Base-by-base conservation (phyloP, 345 rosid genomes). In the Gossypium turneri region DNA sequence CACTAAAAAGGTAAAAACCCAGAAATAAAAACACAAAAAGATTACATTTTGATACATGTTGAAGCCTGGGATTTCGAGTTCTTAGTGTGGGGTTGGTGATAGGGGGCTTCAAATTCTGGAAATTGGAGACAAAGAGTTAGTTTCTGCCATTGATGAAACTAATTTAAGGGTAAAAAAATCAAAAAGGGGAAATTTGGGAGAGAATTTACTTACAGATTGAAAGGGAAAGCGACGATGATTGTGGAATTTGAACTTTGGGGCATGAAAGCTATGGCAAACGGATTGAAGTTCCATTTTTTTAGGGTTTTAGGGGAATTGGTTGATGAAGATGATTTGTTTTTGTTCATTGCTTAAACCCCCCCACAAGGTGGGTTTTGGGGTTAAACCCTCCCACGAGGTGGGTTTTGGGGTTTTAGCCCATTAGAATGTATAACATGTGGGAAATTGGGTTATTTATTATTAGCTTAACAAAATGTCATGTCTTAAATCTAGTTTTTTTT, bases 231-330 rank as follows among this genome's bases (percentile, higher is more conserved):
- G 71, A 41, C 74, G 27, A 47, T 56, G 76, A 74, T 52, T 73
- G 51, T 82, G 68, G 3, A 81, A 66, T 48, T 72, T 63, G 72
- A 82, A 73, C 66, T 83, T 83, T 3, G 86, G 87, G 5, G 83
- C 63, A 12, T 81, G 73, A 70, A 82, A 50, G 17, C 93, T 88
- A 7, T 79, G 72, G 77, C 88, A 87, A 77, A 86, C 81, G 12
- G 92, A 81, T 77, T 85, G 88, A 66, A 81, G 60, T 58, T 79
- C 88, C 97, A 89, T 88, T 58, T 44, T 55, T 70, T 80, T 50
- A 83, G 81, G 81, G 79, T 80, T 67, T 62, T 72, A 79, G 55
- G 48, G 22, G 1, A 7, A 1, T 62, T 51, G 11, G 75, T 27
- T 11, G 13, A 57, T 64, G 41, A 20, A 17, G 51, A 34, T 34